Evolutionary conservation across 2,329 filamentous ascomycete species (phyloP), one percentile per base, ranked within the genome.

Genomic region (Talaromyces verruculosus): DNA sequence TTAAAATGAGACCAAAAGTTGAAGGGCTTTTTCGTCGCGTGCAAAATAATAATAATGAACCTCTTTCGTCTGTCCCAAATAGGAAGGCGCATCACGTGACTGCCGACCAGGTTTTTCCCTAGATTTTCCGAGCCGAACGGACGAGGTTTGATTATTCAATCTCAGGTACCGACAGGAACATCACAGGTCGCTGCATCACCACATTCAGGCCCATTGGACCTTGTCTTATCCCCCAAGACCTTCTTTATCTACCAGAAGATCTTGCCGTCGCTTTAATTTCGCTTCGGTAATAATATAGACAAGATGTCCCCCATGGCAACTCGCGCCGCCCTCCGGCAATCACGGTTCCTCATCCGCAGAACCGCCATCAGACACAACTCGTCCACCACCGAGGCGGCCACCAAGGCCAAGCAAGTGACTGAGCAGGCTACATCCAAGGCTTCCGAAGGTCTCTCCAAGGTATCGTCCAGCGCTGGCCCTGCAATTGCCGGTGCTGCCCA

Each of bases 381-480:
- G 62, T 80, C 80, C 64, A 77, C 79, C 67, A 75, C 79, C 47
- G 79, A 82, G 69, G 76, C 79, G 61, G 80, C 80, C 65, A 74
- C 75, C 63, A 83, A 82, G 75, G 78, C 80, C 57, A 76, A 80
- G 71, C 79, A 83, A 68, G 70, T 76, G 64, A 79, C 78, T 47
- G 76, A 79, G 53, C 76, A 77, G 57, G 73, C 76, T 65, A 76
- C 75, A 25, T 79, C 80, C 33, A 92, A 92, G 85, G 93, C 92
- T 67, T 86, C 89, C 70, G 85, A 96, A 82, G 92, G 93, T 70
- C 87, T 97, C 64, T 92, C 91, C 73, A 88, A 89, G 76, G 93
- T 95, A 74, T 85, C 89, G 70, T 89, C 90, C 73, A 88, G 91
- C 63, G 93, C 93, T 72, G 91, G 91, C 65, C 89, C 91, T 68